Base-by-base conservation (phyloP, 805 yeast genomes). In the Candida loeiensis region DNA sequence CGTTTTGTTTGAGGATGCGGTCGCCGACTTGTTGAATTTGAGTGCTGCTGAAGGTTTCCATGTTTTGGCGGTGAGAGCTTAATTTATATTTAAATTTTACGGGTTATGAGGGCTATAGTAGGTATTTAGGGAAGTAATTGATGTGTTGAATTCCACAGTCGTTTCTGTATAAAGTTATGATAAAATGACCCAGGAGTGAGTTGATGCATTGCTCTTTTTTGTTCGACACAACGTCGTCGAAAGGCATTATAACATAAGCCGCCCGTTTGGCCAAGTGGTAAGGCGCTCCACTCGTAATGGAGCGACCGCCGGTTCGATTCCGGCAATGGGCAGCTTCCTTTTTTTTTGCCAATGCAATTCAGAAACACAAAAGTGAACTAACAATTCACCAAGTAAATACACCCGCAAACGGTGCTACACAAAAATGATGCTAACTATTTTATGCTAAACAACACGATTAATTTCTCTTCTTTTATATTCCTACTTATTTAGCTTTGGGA, bases 251-350 rank as follows among this genome's bases (percentile, higher is more conserved):
- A n/a, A 28, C n/a, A n/a, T n/a, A n/a, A n/a, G 21, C 19, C 6
- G 73, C 73, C 72, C 70, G 66, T 67, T 66, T 68, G 74, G 74
- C 74, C 74, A 65, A 68, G 73, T 68, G 74, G 73, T 67, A 68
- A 68, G 74, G 74, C 74, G 66, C 73, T 67, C 69, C 74, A 68
- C 74, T 68, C 72, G 74, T 68, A 68, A 68, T 68, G 74, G 69
- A 67, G 73, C 71, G 73, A 68, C 66, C 74, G 73, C 61, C 73
- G 72, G 74, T 68, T 68, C 74, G 69, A 68, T 60, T 68, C 74
- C 72, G 74, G 63, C 73, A 66, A 68, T 63, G 69, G 73, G 74
- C 74, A 67, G 4, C 29, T 21, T 32, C 29, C 17, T 27, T 14
- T 12, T 27, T 27, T 27, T 27, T 14, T 3, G 6, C 6, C 5